These are phyloP conservation scores for Suillus discolor DNA, from an alignment of 768 basidiomycete species.

Conservation along the genomic window DNA sequence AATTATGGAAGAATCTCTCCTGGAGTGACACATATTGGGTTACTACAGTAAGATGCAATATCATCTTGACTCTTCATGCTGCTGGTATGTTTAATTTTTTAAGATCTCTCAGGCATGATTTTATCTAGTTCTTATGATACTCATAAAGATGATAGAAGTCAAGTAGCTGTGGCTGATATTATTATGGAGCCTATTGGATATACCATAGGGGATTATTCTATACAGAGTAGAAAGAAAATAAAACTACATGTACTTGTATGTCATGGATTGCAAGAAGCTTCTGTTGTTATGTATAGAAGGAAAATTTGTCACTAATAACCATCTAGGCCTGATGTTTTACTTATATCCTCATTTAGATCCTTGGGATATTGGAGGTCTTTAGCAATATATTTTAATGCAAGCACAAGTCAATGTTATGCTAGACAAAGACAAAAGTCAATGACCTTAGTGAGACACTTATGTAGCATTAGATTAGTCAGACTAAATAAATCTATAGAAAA, in stretches of 20 bases:
- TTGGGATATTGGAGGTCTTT: slow-evolving; percentile 8
- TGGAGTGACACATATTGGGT: too few relatives aligned
- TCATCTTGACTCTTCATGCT: too few relatives aligned
- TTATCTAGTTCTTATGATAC: too few relatives aligned
- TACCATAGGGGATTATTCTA: background rate
- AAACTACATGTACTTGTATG: slow-evolving; percentile 4
- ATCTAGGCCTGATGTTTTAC: slow-evolving; percentile 5
- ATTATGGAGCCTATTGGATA: slow-evolving; percentile 7
- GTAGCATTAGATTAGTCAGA: too few relatives aligned
- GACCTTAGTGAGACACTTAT: too few relatives aligned
- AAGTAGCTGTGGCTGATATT: background rate
- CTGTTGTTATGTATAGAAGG: background rate
- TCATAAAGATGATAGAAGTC: too few relatives aligned
- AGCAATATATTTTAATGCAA: background rate
- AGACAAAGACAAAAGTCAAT: too few relatives aligned
- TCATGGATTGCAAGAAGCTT: slow-evolving; percentile 4
- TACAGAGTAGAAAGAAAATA: background rate
- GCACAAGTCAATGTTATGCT: background rate
- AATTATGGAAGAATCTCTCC: too few relatives aligned
- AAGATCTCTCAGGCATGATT: too few relatives aligned
- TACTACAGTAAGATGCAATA: too few relatives aligned
- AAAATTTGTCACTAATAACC: background rate
- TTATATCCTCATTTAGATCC: slow-evolving; percentile 13
- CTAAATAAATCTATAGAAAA: too few relatives aligned
- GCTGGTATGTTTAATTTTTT: too few relatives aligned